Base-by-base conservation (phyloP, 2,329 filamentous ascomycete genomes). In the Cercospora sp. region DNA sequence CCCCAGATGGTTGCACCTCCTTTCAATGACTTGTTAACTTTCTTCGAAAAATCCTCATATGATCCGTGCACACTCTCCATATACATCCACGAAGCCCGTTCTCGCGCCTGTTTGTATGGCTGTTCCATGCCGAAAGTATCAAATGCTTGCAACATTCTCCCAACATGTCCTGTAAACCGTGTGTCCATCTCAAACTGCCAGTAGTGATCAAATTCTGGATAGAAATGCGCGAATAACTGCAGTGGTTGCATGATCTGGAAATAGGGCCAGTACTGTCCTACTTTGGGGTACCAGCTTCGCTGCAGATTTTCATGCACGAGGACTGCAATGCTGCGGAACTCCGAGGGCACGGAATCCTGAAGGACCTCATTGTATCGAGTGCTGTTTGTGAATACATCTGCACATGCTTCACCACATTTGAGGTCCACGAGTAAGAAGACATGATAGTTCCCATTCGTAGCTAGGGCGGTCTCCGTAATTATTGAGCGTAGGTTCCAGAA, bases 161-260 rank as follows among this genome's bases (percentile, higher is more conserved):
- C 88, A 73, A 88, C 86, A 67, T 92, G 86, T 5, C 92, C 91
- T 0, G 88, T 91, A 73, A 90, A 89, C 45, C 92, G 88, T 53
- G 90, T 87, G 77, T 94, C 91, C 86, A 94, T 91, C 78, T 94
- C 92, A 90, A 91, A 93, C 79, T 94, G 93, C 91, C 91, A 94
- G 78, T 81, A 81, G 63, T 80, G 82, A 70, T 83, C 81, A 69
- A 82, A 83, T 68, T 83, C 81, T 26, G 79, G 80, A 58, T 80
- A 80, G 37, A 80, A 77, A 69, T 83, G 81, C 2, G 80, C 76
- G 68, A 83, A 83, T 79, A 81, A 81, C 67, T 83, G 81, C 59
- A 83, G 72, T 10, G 81, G 78, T 68, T 94, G 90, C 80, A 97
- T 97, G 8, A 61, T 61, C 12, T 61, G 59, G 3, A 61, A 13